Base-by-base conservation (phyloP, 2,329 filamentous ascomycete species). In the Penicillium sp. region DNA sequence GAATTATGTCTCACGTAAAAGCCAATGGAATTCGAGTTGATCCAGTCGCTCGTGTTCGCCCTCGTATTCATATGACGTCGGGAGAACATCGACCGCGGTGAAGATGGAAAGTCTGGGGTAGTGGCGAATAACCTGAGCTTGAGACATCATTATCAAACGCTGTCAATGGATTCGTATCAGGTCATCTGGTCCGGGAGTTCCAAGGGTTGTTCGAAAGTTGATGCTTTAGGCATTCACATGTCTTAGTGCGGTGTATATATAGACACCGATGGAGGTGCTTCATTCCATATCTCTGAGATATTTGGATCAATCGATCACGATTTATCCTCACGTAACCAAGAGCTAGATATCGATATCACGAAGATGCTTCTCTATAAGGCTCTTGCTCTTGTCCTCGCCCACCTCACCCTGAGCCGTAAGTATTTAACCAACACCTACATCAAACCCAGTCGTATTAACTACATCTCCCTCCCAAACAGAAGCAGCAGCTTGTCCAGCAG, bases 41-140 rank as follows among this genome's bases (percentile, higher is more conserved):
- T 24, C 32, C 19, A 24, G 21, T 4, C 4, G n/a, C 45, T 42
- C 43, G 39, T 43, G 24, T 54, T 37, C 32, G 13, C 10, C 31
- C 46, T 53, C 52, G 49, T 53, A 56, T 56, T 54, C 13, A 29
- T 22, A 41, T 48, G 45, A 42, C 17, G 37, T 15, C n/a, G 26
- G 24, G 24, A 31, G 24, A 48, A 24, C 38, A 37, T 17, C n/a
- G 22, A 49, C 34, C 38, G 21, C 26, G 19, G 17, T 39, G n/a
- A 33, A 26, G 29, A 35, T 29, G 13, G 10, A 31, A 40, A 24
- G 15, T 41, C 48, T 31, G 48, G 43, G 48, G 37, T 37, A 46
- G 40, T 12, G 29, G 24, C 28, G 24, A 48, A 33, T 24, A 6
- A n/a, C 22, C 24, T 41, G 32, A 24, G 12, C 12, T 31, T 41